Base-by-base conservation (phyloP, 2,329 filamentous ascomycete species). In the Fusarium dimerum region DNA sequence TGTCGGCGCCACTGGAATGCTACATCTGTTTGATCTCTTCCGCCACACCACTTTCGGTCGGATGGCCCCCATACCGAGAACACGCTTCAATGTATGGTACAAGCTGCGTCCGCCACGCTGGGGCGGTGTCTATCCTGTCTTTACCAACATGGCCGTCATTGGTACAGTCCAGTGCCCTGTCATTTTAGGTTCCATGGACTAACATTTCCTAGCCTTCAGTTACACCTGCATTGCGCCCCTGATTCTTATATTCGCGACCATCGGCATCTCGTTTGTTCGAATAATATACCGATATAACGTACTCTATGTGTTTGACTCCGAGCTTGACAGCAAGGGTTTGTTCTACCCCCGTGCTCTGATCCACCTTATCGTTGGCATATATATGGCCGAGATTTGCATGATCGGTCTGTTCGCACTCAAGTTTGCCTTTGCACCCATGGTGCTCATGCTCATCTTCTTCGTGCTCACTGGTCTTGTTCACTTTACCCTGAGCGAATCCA, bases 231-330 rank as follows among this genome's bases (percentile, higher is more conserved):
- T 97, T 63, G 90, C 92, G 3, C 93, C 92, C 1, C 76, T 97
- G 11, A 86, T 96, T 48, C 79, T 96, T 45, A 83, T 86, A 6
- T 97, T 96, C 65, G 90, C 90, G 1, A 85, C 87, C 1, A 78
- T 90, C 39, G 92, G 90, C 29, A 82, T 97, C 53, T 84, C 80
- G 18, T 76, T 94, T 40, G 92, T 96, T 72, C 95, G 96, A 69
- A 76, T 93, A 47, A 89, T 92, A 44, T 96, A 91, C 78, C 84
- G 89, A 16, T 96, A 97, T 79, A 95, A 96, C 68, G 74, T 97
- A 50, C 80, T 97, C 45, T 97, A 90, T 70, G 91, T 96, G 36
- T 88, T 86, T 46, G 89, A 95, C 67, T 85, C 89, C 9, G 76
- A 84, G 53, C 86, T 96, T 65, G 92, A 97, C 68, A 96, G 90